These are phyloP conservation scores for Trichophyton schoenleinii DNA, from an alignment of 2,329 filamentous ascomycete genomes.

Conservation along the genomic window DNA sequence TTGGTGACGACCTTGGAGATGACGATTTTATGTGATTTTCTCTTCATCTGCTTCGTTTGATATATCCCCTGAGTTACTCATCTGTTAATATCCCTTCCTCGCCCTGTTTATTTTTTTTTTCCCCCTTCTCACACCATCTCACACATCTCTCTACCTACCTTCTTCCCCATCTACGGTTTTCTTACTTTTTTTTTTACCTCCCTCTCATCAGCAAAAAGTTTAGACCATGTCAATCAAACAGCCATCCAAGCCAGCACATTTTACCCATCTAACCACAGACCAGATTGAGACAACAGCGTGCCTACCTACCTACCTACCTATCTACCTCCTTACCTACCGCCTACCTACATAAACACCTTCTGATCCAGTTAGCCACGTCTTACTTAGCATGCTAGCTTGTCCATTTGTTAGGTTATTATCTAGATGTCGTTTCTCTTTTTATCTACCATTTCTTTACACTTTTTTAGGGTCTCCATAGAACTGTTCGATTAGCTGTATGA, in stretches of 20 bases:
- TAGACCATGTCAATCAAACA: neutral
- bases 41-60: slow-evolving; percentile 5
- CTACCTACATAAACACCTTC: neutral
- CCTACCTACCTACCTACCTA: too few species aligned
- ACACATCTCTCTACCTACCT: neutral
- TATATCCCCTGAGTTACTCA: neutral
- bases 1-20: slow-evolving; percentile 56
- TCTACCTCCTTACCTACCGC: neutral
- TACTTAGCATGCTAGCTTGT: neutral
- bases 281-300: neutral
- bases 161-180: neutral
- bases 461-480: neutral
- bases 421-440: neutral
- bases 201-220: neutral
- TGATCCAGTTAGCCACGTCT: neutral
- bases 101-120: too few species aligned
- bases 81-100: too few species aligned
- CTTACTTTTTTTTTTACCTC: neutral
- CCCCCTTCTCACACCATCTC: too few species aligned
- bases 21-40: slow-evolving; percentile 37
- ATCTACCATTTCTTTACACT: neutral
- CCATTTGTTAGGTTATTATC: neutral
- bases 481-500: neutral
- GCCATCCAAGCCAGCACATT: neutral
- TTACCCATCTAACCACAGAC: neutral